phyloP scores from a whole-genome alignment of 2,329 filamentous ascomycete genomes.

The Thielaviopsis musarum region DNA sequence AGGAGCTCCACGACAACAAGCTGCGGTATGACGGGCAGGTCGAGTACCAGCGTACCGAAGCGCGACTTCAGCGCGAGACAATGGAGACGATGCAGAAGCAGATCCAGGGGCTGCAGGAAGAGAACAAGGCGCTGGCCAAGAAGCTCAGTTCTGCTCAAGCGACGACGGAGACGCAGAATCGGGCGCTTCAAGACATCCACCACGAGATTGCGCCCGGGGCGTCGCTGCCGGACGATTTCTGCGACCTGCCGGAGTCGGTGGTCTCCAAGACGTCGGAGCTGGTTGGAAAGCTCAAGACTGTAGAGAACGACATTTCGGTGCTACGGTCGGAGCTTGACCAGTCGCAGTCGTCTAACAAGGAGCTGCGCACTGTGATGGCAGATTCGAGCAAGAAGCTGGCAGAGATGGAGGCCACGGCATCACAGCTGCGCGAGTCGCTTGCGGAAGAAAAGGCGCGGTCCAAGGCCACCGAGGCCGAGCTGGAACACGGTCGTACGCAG shows the following conservation, averaged over 20 bases:
- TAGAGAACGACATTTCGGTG: constrained; percentile 42
- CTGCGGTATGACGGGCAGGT: constrained; percentile 45
- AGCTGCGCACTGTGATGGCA: constrained; percentile 41
- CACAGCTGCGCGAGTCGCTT: constrained; percentile 36
- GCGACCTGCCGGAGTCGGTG: constrained; percentile 42
- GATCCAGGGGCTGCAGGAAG: constrained; percentile 37
- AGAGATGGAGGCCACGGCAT: constrained; percentile 31
- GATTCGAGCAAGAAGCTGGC: constrained; percentile 25
- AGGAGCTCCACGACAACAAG: constrained; percentile 38
- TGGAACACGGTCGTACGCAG: constrained; percentile 50
- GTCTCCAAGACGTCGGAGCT: constrained; percentile 40
- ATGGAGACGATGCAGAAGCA: constrained; percentile 41
- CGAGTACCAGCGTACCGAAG: constrained; percentile 44
- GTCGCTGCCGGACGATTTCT: constrained; percentile 35
- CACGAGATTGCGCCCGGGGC: constrained; percentile 38
- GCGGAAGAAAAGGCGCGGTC: constrained; percentile 37
- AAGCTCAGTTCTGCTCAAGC: constrained; percentile 35
- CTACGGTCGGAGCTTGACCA: constrained; percentile 47
- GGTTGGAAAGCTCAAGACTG: constrained; percentile 39
- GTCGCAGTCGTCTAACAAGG: constrained; percentile 35
- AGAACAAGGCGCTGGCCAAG: constrained; percentile 32
- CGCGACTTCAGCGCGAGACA: constrained; percentile 40
- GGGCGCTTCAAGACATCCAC: constrained; percentile 41
- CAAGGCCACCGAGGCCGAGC: constrained; percentile 36
- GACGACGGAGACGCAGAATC: constrained; percentile 32